These are phyloP conservation scores for Calcarisporium arbuscula DNA, from an alignment of 2,329 filamentous ascomycete species.

Conservation along the genomic window DNA sequence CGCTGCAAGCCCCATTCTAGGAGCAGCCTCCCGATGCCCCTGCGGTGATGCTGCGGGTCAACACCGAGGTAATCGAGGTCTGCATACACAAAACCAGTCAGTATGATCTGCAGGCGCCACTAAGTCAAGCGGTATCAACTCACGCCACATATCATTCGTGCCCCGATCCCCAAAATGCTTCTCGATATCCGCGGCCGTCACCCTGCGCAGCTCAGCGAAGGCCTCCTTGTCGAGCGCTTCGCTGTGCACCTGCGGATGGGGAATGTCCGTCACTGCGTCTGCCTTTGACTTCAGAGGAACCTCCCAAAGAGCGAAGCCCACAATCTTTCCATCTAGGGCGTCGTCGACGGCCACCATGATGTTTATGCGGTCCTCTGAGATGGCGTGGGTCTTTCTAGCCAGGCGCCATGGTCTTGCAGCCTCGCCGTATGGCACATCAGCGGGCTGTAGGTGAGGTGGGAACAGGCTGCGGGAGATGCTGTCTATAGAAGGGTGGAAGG, in stretches of 20 bases:
- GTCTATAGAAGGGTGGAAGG: conserved; percentile 16
- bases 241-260: conserved; percentile 5
- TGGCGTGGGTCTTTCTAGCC: conserved; percentile 9
- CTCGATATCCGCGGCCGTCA: conserved; percentile 5
- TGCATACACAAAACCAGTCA: background rate
- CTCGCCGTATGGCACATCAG: conserved; percentile 1
- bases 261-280: conserved; percentile 2
- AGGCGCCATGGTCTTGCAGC: conserved; percentile 9
- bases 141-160: conserved; percentile 11
- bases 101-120: background rate
- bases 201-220: conserved; percentile 6
- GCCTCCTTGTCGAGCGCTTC: conserved; percentile 11
- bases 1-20: conserved; percentile 11
- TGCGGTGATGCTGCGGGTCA: conserved; percentile 12
- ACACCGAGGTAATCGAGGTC: conserved; percentile 14
- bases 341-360: conserved; percentile 15
- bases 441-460: conserved; percentile 10
- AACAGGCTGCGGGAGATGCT: conserved; percentile 11
- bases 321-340: conserved; percentile 7
- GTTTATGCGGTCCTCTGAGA: conserved; percentile 7
- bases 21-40: conserved; percentile 12
- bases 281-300: conserved; percentile 7
- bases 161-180: conserved; percentile 11
- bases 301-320: conserved; percentile 16
- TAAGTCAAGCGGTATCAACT: conserved; percentile 2